Percentiles rank a stretch among this genome's conserved stretches.
phyloP scores from a whole-genome alignment of 306 rosid species.

The Vigna reflexopilosa region DNA sequence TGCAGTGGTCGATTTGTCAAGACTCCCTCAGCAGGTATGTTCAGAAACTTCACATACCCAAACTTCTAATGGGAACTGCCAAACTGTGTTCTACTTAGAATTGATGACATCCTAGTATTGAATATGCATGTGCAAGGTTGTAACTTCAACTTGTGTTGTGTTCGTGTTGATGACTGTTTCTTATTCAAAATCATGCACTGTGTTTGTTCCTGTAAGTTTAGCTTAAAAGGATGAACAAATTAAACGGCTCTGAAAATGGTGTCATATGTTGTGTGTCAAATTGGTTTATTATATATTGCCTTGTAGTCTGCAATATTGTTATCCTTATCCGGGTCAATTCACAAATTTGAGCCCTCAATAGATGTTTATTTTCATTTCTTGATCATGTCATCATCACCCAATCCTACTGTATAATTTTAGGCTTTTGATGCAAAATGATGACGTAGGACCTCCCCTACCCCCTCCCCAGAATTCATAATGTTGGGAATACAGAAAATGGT shows the following conservation, averaged over 20 bases:
- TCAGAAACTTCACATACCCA: conserved; percentile 38
- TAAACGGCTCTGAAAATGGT: neutral
- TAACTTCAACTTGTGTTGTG: conserved; percentile 17
- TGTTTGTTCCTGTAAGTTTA: conserved; percentile 4
- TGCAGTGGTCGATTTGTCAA: conserved; percentile 92
- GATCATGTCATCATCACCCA: neutral
- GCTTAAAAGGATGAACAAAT: neutral
- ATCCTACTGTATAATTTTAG: neutral
- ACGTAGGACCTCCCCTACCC: neutral
- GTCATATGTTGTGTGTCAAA: neutral
- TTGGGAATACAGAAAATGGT: neutral
- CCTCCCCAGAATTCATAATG: neutral
- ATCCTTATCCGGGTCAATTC: neutral
- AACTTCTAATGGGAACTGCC: conserved; percentile 33
- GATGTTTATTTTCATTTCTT: neutral
- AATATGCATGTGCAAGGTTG: conserved; percentile 27
- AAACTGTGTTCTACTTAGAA: conserved; percentile 1
- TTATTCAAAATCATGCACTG: conserved; percentile 1
- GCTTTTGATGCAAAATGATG: conserved; percentile 3
- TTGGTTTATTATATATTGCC: neutral
- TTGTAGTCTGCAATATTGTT: neutral
- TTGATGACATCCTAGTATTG: conserved; percentile 12
- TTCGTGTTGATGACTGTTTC: neutral
- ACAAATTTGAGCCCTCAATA: neutral
- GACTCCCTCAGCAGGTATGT: conserved; percentile 84